Percentiles rank a stretch among this genome's conserved stretches.
Conservation (phyloP, 2,329 filamentous ascomycete genomes). For the Emmonsia crescens region DNA sequence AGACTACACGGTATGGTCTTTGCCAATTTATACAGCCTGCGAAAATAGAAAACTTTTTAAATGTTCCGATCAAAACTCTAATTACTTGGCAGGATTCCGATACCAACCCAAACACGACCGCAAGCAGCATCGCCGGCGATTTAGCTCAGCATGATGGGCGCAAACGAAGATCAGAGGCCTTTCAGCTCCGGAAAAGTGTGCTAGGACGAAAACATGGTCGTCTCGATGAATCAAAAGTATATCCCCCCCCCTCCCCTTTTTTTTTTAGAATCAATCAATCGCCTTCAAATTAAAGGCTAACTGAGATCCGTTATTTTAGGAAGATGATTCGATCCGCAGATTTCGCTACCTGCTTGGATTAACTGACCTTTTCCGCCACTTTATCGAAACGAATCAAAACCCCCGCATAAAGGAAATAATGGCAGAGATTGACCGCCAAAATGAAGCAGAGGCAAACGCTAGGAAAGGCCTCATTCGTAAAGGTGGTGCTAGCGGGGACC, state of each 20-base stretch:
- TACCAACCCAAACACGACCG: slow-evolving; percentile 56
- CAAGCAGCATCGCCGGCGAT: slow-evolving; percentile 79
- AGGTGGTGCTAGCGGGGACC: slow-evolving; percentile 68
- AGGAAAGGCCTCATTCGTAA: slow-evolving; percentile 70
- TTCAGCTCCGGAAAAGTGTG: slow-evolving; percentile 80
- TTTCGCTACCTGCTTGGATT: slow-evolving; percentile 92
- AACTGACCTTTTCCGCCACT: slow-evolving; percentile 95
- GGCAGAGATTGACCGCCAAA: slow-evolving; percentile 86
- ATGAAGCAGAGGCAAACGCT: slow-evolving; percentile 58
- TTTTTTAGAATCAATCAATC: not conserved
- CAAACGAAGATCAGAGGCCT: slow-evolving; percentile 74
- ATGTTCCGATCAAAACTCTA: not conserved
- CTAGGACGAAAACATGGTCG: slow-evolving; percentile 91
- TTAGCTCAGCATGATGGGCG: slow-evolving; percentile 57
- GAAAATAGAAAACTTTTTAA: too few relatives aligned
- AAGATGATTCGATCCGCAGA: slow-evolving; percentile 87
- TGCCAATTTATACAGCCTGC: slow-evolving; percentile 2
- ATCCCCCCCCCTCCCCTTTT: not conserved
- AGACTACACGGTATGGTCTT: slow-evolving; percentile 45
- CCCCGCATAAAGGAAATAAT: slow-evolving; percentile 91
- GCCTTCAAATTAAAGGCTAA: too few relatives aligned
- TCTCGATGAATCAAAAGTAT: slow-evolving; percentile 81
- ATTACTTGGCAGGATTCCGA: slow-evolving; percentile 45
- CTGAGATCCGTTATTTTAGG: slow-evolving; percentile 39
- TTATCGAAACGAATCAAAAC: slow-evolving; percentile 95